Evolutionary conservation across 73 alveolate genomes (phyloP), one percentile per base, ranked within the genome.

Genomic region (Stentor coeruleus): DNA sequence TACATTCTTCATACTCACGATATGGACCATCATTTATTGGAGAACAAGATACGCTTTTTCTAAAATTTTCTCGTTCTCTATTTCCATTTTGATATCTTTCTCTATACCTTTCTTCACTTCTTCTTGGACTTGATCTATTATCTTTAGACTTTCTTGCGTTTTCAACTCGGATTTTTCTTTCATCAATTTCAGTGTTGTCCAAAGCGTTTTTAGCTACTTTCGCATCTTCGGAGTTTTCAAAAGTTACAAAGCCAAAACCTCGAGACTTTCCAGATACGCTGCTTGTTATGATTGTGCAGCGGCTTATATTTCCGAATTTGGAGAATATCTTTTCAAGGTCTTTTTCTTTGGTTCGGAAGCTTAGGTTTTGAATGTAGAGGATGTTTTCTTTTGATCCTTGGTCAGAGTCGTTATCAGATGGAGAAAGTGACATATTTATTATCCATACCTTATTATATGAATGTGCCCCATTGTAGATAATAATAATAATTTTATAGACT

Each of bases 241-340:
- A 75, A 15, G 83, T 20, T 14, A 75, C 83, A 75, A 75, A 75
- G 6, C 83, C 83, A 38, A 75, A 75, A 39, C 83, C 83, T 20
- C 83, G 59, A 75, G 74, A 39, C 66, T 39, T 39, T n/a, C 38
- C 38, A 35, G 74, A 26, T 31, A 37, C 39, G 15, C n/a, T 75
- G 38, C 39, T 66, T 75, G 33, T 75, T n/a, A 75, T 35, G 6
- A 75, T 40, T 40, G 33, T 75, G 58, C 83, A 75, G 15, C 39
- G 72, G 38, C 38, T 75, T 15, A 75, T 37, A 14, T 38, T 75
- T 37, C 83, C 83, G 72, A 75, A 75, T 66, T 75, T 38, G 26
- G 26, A 38, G 58, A 75, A 75, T n/a, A n/a, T 36, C 72, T 75
- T 39, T 75, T 75, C 59, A 15, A 75, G 59, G 72, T 75, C 83